Base-by-base conservation (phyloP, 2,329 filamentous ascomycete genomes). In the Aureobasidium vineae region DNA sequence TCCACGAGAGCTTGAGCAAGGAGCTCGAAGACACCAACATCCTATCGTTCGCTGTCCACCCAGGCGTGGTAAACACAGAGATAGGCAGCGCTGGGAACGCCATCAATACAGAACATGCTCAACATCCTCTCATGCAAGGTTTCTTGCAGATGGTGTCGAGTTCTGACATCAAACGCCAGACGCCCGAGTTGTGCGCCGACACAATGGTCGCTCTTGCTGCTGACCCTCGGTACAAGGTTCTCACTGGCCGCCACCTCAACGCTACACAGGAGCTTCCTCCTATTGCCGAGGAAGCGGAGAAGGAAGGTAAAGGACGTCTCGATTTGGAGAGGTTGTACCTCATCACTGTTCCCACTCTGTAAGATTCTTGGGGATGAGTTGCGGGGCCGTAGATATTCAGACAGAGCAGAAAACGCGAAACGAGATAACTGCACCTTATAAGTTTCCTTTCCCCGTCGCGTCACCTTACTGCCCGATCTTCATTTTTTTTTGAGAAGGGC, bases 221-320 rank as follows among this genome's bases (percentile, higher is more conserved):
- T 26, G 70, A 72, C 45, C 47, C 65, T 38, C 66, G 69, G 36
- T 68, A 61, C 41, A 67, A 66, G 64, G 66, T 60, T 7, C 59
- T 72, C 53, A 60, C 65, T 31, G 70, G 71, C 10, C 64, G 45
- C n/a, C 68, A 70, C 43, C 57, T 72, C 43, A 71, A 67, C 43
- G 71, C 68, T n/a, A 67, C 63, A 13, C 52, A 69, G 21, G 65
- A 69, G 23, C 19, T 71, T 2, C 67, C 67, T 45, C 47, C 68
- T 16, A 66, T 71, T n/a, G 23, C 68, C 31, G 45, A 68, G 21
- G 70, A 71, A 57, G 66, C 66, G 15, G 68, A 67, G 65, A 71
- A 70, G 63, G 68, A 68, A 19, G 67, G 64, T 3, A 60, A 52
- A 11, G 69, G 69, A 0, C 63, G 68, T 16, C 68, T 72, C 43